Evolutionary conservation across 2,329 filamentous ascomycete species (phyloP).

Genomic region (Neocucurbitaria cava): DNA sequence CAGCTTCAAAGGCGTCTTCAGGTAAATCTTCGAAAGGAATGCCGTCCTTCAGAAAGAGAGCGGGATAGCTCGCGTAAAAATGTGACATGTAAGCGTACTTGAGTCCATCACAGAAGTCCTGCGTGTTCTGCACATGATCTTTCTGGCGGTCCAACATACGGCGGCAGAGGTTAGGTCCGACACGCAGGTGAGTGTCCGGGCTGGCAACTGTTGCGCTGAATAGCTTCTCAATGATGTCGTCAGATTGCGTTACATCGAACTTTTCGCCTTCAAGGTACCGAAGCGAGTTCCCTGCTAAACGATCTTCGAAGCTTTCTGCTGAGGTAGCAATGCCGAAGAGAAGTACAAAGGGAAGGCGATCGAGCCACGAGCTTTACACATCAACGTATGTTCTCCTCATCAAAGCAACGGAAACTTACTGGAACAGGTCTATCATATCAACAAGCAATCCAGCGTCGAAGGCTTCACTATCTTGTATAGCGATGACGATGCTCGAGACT

Average conservation of each 20-base stretch:
- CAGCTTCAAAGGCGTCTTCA: constrained; percentile 68
- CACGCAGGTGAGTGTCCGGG: constrained; percentile 61
- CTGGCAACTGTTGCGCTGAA: constrained; percentile 71
- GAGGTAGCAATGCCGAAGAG: constrained; percentile 84
- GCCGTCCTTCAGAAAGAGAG: constrained; percentile 62
- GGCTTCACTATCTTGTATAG: constrained; percentile 82
- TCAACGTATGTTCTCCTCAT: constrained; percentile 23
- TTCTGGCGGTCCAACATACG: constrained; percentile 74
- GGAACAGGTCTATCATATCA: constrained; percentile 72
- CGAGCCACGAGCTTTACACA: constrained; percentile 66
- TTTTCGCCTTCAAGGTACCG: constrained; percentile 72
- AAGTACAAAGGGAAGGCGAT: constrained; percentile 77
- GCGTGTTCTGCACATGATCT: constrained; percentile 78
- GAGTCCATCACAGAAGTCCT: constrained; percentile 72
- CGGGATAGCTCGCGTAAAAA: constrained; percentile 80
- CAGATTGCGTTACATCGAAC: constrained; percentile 78
- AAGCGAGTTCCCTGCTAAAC: constrained; percentile 72
- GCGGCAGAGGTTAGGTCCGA: constrained; percentile 70
- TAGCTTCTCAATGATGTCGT: constrained; percentile 74
- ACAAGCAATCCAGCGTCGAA: constrained; percentile 77
- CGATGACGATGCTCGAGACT: constrained; percentile 69
- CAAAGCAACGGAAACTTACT: constrained; percentile 55
- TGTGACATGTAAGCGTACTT: constrained; percentile 87
- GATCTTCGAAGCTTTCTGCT: constrained; percentile 77
- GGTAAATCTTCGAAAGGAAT: constrained; percentile 55